phyloP scores from a whole-genome alignment of 169 alveolate genomes.

The Plasmodium ovale region DNA sequence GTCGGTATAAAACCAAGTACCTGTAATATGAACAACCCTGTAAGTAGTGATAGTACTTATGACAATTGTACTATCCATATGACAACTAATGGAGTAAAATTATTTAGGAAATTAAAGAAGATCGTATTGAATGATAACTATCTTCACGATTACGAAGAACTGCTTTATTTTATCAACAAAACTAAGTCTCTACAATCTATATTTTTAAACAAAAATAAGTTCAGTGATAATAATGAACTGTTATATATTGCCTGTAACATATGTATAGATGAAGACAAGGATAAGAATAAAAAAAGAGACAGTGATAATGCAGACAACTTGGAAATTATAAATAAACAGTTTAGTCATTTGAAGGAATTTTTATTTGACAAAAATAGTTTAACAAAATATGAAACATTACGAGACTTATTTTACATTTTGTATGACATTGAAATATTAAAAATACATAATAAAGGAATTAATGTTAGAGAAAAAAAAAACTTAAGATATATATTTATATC shows the following conservation, averaged over 20 bases:
- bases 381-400: conserved; percentile 44
- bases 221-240: conserved; percentile 25
- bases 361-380: conserved; percentile 55
- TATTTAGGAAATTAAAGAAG: conserved; percentile 30
- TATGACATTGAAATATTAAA: conserved; percentile 64
- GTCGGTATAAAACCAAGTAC: not conserved
- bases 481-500: conserved; percentile 60
- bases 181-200: conserved; percentile 28
- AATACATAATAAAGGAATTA: conserved; percentile 31
- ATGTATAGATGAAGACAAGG: conserved; percentile 12
- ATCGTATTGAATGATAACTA: conserved; percentile 69
- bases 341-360: conserved; percentile 59
- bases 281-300: not conserved
- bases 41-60: not conserved
- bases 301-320: not conserved
- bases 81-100: too few species aligned
- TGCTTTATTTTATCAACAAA: conserved; percentile 28
- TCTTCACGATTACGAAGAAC: conserved; percentile 61
- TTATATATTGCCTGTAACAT: conserved; percentile 24
- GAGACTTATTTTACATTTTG: conserved; percentile 67
- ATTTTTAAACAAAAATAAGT: conserved; percentile 54
- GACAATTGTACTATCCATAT: not conserved
- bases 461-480: conserved; percentile 22
- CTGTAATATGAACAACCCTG: not conserved
- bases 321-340: conserved; percentile 37